A percentile compares a stretch with the other conserved stretches of the same genome.
Conservation (phyloP, 2,329 filamentous ascomycete species). For the Trichothecium sympodiale region DNA sequence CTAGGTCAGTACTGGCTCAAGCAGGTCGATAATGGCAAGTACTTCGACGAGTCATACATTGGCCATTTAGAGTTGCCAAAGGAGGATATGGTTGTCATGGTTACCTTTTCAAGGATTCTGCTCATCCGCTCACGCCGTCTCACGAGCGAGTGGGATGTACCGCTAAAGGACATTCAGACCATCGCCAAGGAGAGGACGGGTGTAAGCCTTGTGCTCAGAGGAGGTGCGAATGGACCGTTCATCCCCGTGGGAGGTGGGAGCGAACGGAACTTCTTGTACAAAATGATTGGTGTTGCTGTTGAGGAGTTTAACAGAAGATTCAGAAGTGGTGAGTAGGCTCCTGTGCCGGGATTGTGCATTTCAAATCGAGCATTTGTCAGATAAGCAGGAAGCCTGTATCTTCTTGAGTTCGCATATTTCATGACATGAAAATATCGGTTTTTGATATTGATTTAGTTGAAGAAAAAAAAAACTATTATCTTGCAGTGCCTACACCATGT, state of each 20-base stretch:
- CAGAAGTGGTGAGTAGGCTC: constrained; percentile 24
- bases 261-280: constrained; percentile 50
- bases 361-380: too few species aligned
- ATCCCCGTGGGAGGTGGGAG: constrained; percentile 88
- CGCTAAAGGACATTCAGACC: constrained; percentile 89
- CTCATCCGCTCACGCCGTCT: constrained; percentile 79
- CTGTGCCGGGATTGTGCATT: neutral
- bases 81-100: constrained; percentile 81
- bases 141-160: constrained; percentile 89
- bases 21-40: constrained; percentile 92
- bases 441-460: too few species aligned
- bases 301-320: constrained; percentile 57
- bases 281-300: constrained; percentile 54
- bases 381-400: too few species aligned
- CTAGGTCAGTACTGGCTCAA: constrained; percentile 98
- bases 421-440: too few species aligned
- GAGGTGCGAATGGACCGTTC: constrained; percentile 88
- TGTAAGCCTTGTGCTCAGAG: constrained; percentile 77
- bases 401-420: too few species aligned
- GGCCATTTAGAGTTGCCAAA: constrained; percentile 86
- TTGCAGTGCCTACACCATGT: too few species aligned
- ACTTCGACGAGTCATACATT: constrained; percentile 96
- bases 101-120: constrained; percentile 81
- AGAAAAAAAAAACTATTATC: too few species aligned
- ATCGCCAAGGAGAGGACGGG: constrained; percentile 95